A percentile compares a stretch with the other conserved stretches of the same genome.
These are phyloP conservation scores for Phylloporus sp. DNA, from an alignment of 768 basidiomycete genomes.

Conservation along the genomic window DNA sequence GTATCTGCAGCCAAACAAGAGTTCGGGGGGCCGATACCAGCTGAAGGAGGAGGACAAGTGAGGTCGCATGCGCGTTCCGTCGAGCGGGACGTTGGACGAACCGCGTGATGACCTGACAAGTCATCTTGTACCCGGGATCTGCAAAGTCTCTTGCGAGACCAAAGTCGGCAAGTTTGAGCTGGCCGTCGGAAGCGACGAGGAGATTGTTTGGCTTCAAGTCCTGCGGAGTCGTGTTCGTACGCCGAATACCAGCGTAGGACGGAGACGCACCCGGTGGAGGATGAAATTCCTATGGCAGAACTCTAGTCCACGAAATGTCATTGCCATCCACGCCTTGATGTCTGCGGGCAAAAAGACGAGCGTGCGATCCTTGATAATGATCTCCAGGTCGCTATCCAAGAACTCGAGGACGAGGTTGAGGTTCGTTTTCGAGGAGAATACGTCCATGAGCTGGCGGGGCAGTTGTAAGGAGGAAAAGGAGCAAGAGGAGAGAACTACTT, in stretches of 20 bases:
- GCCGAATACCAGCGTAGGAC: slow-evolving; percentile 5
- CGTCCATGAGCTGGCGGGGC: slow-evolving; percentile 79
- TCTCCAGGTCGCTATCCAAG: slow-evolving; percentile 92
- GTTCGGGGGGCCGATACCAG: slow-evolving; percentile 97
- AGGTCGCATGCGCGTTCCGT: background rate
- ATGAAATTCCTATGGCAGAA: slow-evolving; percentile 96
- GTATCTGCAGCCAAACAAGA: slow-evolving; percentile 85
- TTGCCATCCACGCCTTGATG: slow-evolving; percentile 98
- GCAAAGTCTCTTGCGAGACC: slow-evolving; percentile 96
- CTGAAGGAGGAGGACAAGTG: slow-evolving; percentile 38
- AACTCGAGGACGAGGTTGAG: slow-evolving; percentile 97
- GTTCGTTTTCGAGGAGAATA: slow-evolving; percentile 94
- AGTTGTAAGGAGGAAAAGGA: background rate
- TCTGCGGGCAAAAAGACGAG: slow-evolving; percentile 93
- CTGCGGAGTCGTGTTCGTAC: slow-evolving; percentile 36
- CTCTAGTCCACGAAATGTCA: slow-evolving; percentile 96
- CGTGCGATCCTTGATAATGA: slow-evolving; percentile 89
- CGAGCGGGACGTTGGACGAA: slow-evolving; percentile 33
- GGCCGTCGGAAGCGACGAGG: slow-evolving; percentile 84
- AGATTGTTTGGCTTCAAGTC: slow-evolving; percentile 99
- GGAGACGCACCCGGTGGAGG: slow-evolving; percentile 72
- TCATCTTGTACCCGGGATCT: slow-evolving; percentile 95
- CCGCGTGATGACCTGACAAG: slow-evolving; percentile 97
- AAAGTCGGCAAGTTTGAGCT: slow-evolving; percentile 97
- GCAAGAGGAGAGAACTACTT: slow-evolving; percentile 42